A percentile compares a stretch with the other conserved stretches of the same genome.
Conservation (phyloP, 306 rosid species). For the Comarum palustre region DNA sequence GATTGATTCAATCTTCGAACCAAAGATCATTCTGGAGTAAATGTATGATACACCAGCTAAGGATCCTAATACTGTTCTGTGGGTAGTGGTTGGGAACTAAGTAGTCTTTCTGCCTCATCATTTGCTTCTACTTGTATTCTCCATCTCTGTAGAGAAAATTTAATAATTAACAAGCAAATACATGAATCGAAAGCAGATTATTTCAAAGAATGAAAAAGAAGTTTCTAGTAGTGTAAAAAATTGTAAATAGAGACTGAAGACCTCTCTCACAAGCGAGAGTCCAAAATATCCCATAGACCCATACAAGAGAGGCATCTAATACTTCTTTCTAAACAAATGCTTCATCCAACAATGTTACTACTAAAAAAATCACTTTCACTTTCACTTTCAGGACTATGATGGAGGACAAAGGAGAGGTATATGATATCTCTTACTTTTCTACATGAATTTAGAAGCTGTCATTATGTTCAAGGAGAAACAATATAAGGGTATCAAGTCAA, state of each 20-base stretch:
- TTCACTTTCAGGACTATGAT: not conserved
- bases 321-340: not conserved
- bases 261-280: not conserved
- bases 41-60: slow-evolving; percentile 17
- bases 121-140: slow-evolving; percentile 81
- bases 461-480: not conserved
- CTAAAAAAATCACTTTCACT: not conserved
- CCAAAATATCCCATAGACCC: not conserved
- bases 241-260: not conserved
- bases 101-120: slow-evolving; percentile 91
- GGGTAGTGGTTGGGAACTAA: slow-evolving; percentile 62
- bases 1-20: not conserved
- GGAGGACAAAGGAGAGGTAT: not conserved
- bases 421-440: not conserved
- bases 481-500: too few species aligned
- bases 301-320: not conserved
- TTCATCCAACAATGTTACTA: not conserved
- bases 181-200: not conserved
- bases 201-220: not conserved
- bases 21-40: slow-evolving; percentile 14
- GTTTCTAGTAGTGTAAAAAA: not conserved
- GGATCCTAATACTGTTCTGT: slow-evolving; percentile 41
- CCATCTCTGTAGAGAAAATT: slow-evolving; percentile 54
- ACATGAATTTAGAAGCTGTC: not conserved
- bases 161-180: not conserved